Percentiles rank a stretch among this genome's conserved stretches.
These are phyloP conservation scores for Cladosporium austrohemisphaericum DNA, from an alignment of 2,329 filamentous ascomycete genomes.

Conservation along the genomic window DNA sequence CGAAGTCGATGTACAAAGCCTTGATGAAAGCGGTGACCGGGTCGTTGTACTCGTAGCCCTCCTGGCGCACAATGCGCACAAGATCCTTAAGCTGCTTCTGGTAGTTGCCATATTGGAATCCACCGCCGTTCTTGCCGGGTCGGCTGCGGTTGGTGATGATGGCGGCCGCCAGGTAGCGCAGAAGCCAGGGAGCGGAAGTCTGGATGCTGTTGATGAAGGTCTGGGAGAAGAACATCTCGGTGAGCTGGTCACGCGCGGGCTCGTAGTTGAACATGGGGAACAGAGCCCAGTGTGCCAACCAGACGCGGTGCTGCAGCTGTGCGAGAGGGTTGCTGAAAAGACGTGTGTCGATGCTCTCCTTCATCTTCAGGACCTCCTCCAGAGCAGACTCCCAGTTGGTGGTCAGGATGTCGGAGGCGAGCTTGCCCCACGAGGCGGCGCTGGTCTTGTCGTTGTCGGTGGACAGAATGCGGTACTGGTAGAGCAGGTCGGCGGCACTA, in stretches of 20 bases:
- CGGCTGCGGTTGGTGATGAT: constrained; percentile 79
- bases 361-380: constrained; percentile 85
- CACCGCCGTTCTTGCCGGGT: constrained; percentile 81
- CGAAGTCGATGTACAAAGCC: constrained; percentile 92
- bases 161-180: constrained; percentile 88
- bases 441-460: constrained; percentile 98
- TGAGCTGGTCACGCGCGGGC: constrained; percentile 79
- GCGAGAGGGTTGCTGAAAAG: constrained; percentile 95
- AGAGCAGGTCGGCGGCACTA: constrained; percentile 85
- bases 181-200: constrained; percentile 92
- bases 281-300: constrained; percentile 96
- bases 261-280: constrained; percentile 99
- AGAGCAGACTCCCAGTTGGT: constrained; percentile 93
- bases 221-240: constrained; percentile 95
- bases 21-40: constrained; percentile 95
- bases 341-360: constrained; percentile 87
- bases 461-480: constrained; percentile 95
- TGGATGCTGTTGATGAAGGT: constrained; percentile 99
- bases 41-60: constrained; percentile 95
- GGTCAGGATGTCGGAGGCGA: constrained; percentile 91
- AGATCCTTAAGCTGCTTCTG: constrained; percentile 99
- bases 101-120: constrained; percentile 92
- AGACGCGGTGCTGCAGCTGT: constrained; percentile 93
- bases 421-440: constrained; percentile 94
- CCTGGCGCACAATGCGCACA: constrained; percentile 90